Percentiles rank a stretch among this genome's conserved stretches.
These are phyloP conservation scores for Candolleomyces aberdarensis DNA, from an alignment of 768 basidiomycete species.

Conservation along the genomic window DNA sequence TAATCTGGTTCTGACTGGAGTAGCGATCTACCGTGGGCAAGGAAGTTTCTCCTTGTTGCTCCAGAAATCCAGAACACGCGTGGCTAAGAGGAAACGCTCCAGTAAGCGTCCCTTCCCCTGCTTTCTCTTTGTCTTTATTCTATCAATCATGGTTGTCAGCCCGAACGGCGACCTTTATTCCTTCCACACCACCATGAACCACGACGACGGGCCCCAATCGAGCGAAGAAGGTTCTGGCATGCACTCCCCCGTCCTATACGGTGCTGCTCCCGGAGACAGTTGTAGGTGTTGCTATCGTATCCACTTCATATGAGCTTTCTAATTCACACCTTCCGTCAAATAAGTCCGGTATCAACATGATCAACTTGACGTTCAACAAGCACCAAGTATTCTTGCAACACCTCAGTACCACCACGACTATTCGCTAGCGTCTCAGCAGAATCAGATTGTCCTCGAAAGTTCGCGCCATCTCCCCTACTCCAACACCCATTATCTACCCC, in stretches of 20 bases:
- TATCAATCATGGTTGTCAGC: conserved; percentile 53
- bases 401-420: conserved; percentile 30
- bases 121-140: conserved; percentile 20
- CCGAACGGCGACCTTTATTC: conserved; percentile 52
- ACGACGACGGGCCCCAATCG: conserved; percentile 67
- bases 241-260: conserved; percentile 67
- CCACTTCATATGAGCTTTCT: conserved; percentile 40
- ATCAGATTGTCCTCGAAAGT: conserved; percentile 46
- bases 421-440: conserved; percentile 38
- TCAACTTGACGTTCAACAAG: conserved; percentile 43
- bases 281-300: conserved; percentile 51
- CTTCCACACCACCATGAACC: conserved; percentile 46
- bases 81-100: conserved; percentile 24
- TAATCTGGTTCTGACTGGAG: conserved; percentile 25
- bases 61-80: conserved; percentile 36
- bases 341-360: conserved; percentile 68
- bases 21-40: conserved; percentile 40
- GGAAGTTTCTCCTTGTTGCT: conserved; percentile 35
- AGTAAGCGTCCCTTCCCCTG: conserved; percentile 12
- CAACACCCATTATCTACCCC: conserved; percentile 37
- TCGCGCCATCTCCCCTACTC: conserved; percentile 42
- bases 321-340: conserved; percentile 41
- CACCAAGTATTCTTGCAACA: neutral
- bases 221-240: conserved; percentile 76
- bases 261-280: conserved; percentile 48